A percentile compares a stretch with the other conserved stretches of the same genome.
Evolutionary conservation across 2,329 filamentous ascomycete genomes (phyloP).

Genomic region (Apiospora arundinis): DNA sequence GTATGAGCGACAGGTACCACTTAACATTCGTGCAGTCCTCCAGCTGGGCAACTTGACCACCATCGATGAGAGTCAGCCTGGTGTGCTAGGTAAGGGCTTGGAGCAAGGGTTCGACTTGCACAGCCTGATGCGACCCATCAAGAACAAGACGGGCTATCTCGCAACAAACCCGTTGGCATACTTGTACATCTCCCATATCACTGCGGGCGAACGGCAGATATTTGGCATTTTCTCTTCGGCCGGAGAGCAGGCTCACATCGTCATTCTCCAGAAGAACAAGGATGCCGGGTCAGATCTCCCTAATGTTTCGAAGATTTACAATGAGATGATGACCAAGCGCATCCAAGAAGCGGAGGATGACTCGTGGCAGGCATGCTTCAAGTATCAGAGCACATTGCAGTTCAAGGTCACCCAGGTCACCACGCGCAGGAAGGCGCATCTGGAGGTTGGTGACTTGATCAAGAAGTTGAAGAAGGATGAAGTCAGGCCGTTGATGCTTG

Average conservation of each 20-base stretch:
- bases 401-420: conserved; percentile 91
- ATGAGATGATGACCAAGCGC: conserved; percentile 72
- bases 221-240: conserved; percentile 92
- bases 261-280: conserved; percentile 83
- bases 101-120: conserved; percentile 92
- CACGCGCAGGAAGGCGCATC: conserved; percentile 84
- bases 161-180: conserved; percentile 78
- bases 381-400: conserved; percentile 83
- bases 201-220: conserved; percentile 87
- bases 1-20: conserved; percentile 91
- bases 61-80: conserved; percentile 88
- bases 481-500: conserved; percentile 77
- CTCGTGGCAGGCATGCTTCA: conserved; percentile 80
- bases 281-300: conserved; percentile 83
- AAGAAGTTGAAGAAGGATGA: conserved; percentile 93
- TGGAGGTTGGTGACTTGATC: conserved; percentile 86
- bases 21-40: conserved; percentile 85
- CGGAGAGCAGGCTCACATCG: conserved; percentile 79
- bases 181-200: conserved; percentile 91
- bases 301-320: conserved; percentile 88
- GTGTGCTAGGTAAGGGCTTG: conserved; percentile 88
- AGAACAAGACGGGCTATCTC: conserved; percentile 71
- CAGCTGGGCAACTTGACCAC: conserved; percentile 91
- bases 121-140: conserved; percentile 71
- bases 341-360: conserved; percentile 70